Base-by-base conservation (phyloP, 495 filamentous ascomycete species). In the Mycothermus thermophilus region DNA sequence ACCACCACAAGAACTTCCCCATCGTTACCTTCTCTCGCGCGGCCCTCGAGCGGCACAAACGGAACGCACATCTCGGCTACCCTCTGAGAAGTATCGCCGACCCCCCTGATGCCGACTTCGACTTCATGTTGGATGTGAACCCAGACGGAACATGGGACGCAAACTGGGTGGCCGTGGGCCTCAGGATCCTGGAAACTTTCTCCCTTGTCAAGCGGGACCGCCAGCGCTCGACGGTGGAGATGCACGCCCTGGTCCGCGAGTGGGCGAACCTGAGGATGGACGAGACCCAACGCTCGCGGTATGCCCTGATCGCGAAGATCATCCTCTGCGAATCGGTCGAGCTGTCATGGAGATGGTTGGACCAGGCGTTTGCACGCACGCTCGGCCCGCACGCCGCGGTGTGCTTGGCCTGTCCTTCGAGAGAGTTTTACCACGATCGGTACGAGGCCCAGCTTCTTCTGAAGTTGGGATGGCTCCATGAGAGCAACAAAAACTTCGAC, bases 201-300 rank as follows among this genome's bases (percentile, higher is more conserved):
- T 48, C 44, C 5, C 41, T 52, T 8, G 27, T 48, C 15, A 41
- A 33, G 13, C 6, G 13, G 5, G 27, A 31, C 5, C n/a, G 3
- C 8, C 12, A 19, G 2, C 1, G 2, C 8, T 5, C 4, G 7
- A 16, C 19, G 3, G 15, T 38, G 10, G 43, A 39, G 6, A 52
- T 48, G 44, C 48, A 51, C 19, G 34, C 41, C 13, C 35, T 51
- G 22, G 36, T 48, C 6, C 44, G 45, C n/a, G 16, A 18, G 3
- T 51, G 48, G 48, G 44, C 35, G 4, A 15, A 25, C 8, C 13
- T 38, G 2, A 31, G 44, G 10, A 36, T 50, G 34, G 33, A 34
- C 0, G 11, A 27, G 17, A 22, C 29, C 2, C 9, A 5, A 2
- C 12, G 16, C 7, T 13, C 14, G 17, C 18, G 19, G 8, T 26